Evolutionary conservation across 495 filamentous ascomycete species (phyloP), one percentile per base, ranked within the genome.

Genomic region (Aspergillus homomorphus): DNA sequence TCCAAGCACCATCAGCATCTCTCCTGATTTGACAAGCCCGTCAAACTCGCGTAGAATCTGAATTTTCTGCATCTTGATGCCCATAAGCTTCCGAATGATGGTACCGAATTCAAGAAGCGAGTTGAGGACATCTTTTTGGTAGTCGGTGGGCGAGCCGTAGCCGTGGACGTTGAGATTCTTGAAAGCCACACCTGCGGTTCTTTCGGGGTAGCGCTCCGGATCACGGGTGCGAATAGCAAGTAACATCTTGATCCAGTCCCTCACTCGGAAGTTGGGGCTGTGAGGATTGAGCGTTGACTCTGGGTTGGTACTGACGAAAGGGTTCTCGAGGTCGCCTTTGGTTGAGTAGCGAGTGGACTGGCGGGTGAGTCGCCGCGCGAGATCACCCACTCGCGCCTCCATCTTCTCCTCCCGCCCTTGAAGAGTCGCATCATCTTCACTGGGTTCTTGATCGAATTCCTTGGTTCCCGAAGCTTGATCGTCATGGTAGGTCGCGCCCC

Each of bases 1-100:
- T 12, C 89, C 90, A 14, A 93, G 78, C 0, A 92, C 89, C 16
- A 92, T 76, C 28, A 94, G 74, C 85, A 90, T 91, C 74, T 94
- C 90, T 12, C 90, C 90, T 22, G 80, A 82, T 52, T 82, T 80
- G 1, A 92, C 75, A 3, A 91, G 63, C 1, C 89, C 90, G 48
- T 89, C 86, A 63, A 92, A 89, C 22, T 83, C 71, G 20, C 81
- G 82, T 24, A 94, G 73, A 53, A 92, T 92, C 21, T 88, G 64
- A 68, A 87, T 85, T 63, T 80, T 79, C 22, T 80, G 70, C 66
- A 80, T 75, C 7, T 76, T 74, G 21, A 71, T 67, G 20, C 80
- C 79, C 41, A 73, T 61, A 5, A 77, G 10, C 53, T 64, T 63
- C 49, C 75, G 74, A 14, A 76, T 64, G 4, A 83, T 53, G 7